These are phyloP conservation scores for Candida piceae DNA, from an alignment of 805 yeast genomes.

Conservation along the genomic window DNA sequence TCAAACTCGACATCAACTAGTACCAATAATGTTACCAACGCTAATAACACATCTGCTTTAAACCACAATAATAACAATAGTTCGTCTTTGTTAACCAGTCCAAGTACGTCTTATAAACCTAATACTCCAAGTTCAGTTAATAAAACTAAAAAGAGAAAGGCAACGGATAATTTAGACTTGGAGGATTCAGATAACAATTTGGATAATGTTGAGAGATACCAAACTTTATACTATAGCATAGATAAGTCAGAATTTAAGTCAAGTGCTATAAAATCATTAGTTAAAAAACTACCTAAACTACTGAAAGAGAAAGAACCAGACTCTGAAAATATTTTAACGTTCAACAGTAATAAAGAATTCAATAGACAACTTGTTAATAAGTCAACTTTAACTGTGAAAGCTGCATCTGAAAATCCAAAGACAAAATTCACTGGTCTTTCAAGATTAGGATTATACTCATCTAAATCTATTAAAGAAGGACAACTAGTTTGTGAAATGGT, in stretches of 20 bases:
- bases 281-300: constrained; percentile 22
- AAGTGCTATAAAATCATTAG: constrained; percentile 28
- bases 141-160: constrained; percentile 33
- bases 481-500: constrained; percentile 54
- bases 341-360: constrained; percentile 18
- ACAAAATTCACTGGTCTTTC: constrained; percentile 65
- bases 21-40: background rate
- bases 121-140: constrained; percentile 29
- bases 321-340: constrained; percentile 14
- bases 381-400: constrained; percentile 36
- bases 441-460: constrained; percentile 56
- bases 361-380: constrained; percentile 15
- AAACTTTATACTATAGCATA: constrained; percentile 46
- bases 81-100: background rate
- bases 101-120: constrained; percentile 6
- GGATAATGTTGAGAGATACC: constrained; percentile 40
- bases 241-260: constrained; percentile 42
- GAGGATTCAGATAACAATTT: constrained; percentile 35
- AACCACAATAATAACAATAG: constrained; percentile 1
- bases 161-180: constrained; percentile 25
- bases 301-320: constrained; percentile 15
- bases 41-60: background rate
- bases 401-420: constrained; percentile 53
- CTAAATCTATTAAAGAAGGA: constrained; percentile 36
- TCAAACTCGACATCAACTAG: too few species aligned